Evolutionary conservation across 2,329 filamentous ascomycete genomes (phyloP).

Genomic region (Amylocarpus encephaloides): DNA sequence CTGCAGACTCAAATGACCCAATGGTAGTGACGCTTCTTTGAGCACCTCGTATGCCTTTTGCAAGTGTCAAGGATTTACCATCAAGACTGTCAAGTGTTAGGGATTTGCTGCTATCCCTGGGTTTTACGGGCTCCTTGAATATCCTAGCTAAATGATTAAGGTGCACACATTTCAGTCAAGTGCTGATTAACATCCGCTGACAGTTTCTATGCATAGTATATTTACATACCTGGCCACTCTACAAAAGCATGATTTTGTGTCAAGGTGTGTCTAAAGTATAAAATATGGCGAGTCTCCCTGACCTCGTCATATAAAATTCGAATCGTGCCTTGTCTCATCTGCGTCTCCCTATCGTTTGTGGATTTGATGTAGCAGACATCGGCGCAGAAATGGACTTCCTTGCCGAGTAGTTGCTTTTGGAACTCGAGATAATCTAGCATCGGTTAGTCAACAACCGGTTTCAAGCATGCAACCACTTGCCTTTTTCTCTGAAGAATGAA

Average conservation of each 20-base stretch:
- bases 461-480: constrained; percentile 1
- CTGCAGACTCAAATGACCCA: constrained; percentile 12
- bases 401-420: constrained; percentile 14
- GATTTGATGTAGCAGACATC: constrained; percentile 17
- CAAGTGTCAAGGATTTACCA: constrained; percentile 9
- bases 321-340: constrained; percentile 13
- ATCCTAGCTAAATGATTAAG: constrained; percentile 3
- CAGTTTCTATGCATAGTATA: neutral
- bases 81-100: constrained; percentile 13
- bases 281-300: constrained; percentile 10
- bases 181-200: neutral
- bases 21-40: constrained; percentile 18
- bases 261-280: constrained; percentile 18
- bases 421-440: constrained; percentile 17
- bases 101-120: constrained; percentile 8
- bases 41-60: constrained; percentile 8
- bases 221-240: constrained; percentile 18
- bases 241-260: constrained; percentile 19
- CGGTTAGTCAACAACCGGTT: neutral
- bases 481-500: constrained; percentile 17
- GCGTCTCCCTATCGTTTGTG: constrained; percentile 8
- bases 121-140: constrained; percentile 16
- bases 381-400: constrained; percentile 11
- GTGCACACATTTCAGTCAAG: neutral
- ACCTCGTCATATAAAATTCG: constrained; percentile 19